Evolutionary conservation across 192 early-diverging fungal genomes (phyloP), one percentile per base, ranked within the genome.

Genomic region (Entomortierella lignicola): DNA sequence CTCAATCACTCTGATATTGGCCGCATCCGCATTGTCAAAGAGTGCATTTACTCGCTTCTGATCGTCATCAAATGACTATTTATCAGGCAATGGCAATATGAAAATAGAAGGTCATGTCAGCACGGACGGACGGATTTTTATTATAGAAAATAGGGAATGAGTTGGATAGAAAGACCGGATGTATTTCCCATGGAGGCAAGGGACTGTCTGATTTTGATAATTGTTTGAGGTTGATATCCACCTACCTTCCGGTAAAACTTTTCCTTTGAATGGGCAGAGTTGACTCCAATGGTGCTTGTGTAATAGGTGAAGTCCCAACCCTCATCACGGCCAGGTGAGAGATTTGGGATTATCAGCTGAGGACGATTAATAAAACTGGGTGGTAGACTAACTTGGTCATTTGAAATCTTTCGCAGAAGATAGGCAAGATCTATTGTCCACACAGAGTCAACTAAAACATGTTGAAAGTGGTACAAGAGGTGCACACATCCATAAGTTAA

Each of bases 401-500:
- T 66, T 23, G 75, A 79, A 25, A 79, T 56, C 18, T 66, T 69
- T 56, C 86, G 82, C 31, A 97, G 81, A 21, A 96, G 63, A 63
- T 92, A 94, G 0, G 90, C 94, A 60, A 97, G 80, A 81, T 97
- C 94, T 44, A 97, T 94, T 10, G 96, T 95, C 96, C 96, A 97
- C 1, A 95, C 82, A 3, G 91, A 92, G n/a, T 89, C 84, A 29
- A 83, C 81, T 79, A 37, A 10, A 37, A 37, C 34, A 37, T 7
- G 34, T n/a, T 37, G 34, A 37, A 37, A 37, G 5, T 7, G 34
- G 34, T 7, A 37, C 10, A 10, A 10, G 34, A 37, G 34, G 34
- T 7, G 34, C 5, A 43, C 15, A 25, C 21, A 41, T 64, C 32
- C 52, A 54, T 50, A 34, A 34, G 51, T 44, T 29, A 62, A 48